Evolutionary conservation across 2,329 filamentous ascomycete genomes (phyloP), one percentile per base, ranked within the genome.

Genomic region (Cladophialophora bantiana): DNA sequence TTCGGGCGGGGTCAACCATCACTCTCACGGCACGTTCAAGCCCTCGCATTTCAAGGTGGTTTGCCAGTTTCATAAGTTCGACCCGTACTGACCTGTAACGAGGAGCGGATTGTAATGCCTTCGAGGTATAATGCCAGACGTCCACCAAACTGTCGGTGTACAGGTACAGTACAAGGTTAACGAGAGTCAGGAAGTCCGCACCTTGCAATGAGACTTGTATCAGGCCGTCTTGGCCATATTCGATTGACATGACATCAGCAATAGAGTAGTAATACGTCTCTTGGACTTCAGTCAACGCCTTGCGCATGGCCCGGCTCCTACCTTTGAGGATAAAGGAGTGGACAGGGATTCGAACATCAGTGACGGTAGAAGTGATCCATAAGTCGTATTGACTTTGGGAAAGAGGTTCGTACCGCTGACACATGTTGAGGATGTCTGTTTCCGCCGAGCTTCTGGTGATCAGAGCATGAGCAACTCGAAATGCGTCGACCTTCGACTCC

Each of bases 11-110:
- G 40, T 85, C 83, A 4, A 85, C 86, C 85, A 96, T 93, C 40
- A 92, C 81, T 56, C 93, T 88, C 0, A 91, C 91, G 18, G 92
- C 90, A 50, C 88, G 85, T 78, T 97, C 94, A 3, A 98, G 82
- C 36, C 85, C 87, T 15, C 80, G 77, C 77, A 98, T 84, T 13
- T 90, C 87, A 1, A 98, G 83, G 63, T 86, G 85, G 0, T 86
- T 86, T 9, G 92, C 90, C n/a, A 94, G 73, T 70, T 89, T 94
- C 89, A 97, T 95, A n/a, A 98, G 81, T 75, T 98, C 94, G 0
- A 83, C 85, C 20, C 94, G 89, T 18, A 96, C 85, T 73, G 94
- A 89, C 31, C 93, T 90, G 76, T 93, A 96, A 48, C 91, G 85
- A 72, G 86, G 85, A 0, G 91, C 89, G 75, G 90, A 82, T 10